Evolutionary conservation across 345 rosid genomes (phyloP).

Genomic region (Arabis hirsuta): DNA sequence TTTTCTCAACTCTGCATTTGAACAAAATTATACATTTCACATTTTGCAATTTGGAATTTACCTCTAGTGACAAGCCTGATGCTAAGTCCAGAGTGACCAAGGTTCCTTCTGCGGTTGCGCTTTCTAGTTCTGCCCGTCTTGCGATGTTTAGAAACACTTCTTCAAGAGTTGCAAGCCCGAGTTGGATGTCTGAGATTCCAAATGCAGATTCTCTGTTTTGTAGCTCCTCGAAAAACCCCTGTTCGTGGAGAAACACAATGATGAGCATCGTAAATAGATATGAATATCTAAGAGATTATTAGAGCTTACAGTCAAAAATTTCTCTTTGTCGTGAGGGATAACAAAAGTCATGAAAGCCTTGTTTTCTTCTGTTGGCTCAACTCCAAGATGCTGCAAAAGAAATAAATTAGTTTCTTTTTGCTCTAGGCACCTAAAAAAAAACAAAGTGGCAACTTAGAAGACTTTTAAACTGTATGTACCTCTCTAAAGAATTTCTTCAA

Average conservation of each 20-base stretch:
- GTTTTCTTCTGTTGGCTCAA: conserved; percentile 72
- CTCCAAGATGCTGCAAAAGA: conserved; percentile 60
- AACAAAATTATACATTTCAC: no score
- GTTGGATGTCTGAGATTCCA: conserved; percentile 79
- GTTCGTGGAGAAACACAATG: background rate
- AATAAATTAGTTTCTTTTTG: no score
- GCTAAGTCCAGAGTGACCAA: conserved; percentile 64
- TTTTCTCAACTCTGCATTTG: no score
- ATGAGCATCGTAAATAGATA: background rate
- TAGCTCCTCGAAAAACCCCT: conserved; percentile 72
- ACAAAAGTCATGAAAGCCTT: conserved; percentile 77
- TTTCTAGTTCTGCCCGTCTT: conserved; percentile 83
- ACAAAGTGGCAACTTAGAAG: background rate
- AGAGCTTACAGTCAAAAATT: conserved; percentile 58
- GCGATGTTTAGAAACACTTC: conserved; percentile 50
- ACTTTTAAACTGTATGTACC: conserved; percentile 46
- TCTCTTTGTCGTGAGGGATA: conserved; percentile 81
- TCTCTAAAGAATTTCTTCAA: conserved; percentile 70
- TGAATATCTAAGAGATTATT: background rate
- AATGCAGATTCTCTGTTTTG: conserved; percentile 66
- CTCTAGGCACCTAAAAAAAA: no score
- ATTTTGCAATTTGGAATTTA: conserved; percentile 23
- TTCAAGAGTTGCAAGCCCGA: conserved; percentile 88
- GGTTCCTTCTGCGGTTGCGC: conserved; percentile 73
- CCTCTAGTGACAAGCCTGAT: conserved; percentile 73